A percentile compares a stretch with the other conserved stretches of the same genome.
Conservation (phyloP, 1,139 yeast species). For the Sporopachydermia cereana region DNA sequence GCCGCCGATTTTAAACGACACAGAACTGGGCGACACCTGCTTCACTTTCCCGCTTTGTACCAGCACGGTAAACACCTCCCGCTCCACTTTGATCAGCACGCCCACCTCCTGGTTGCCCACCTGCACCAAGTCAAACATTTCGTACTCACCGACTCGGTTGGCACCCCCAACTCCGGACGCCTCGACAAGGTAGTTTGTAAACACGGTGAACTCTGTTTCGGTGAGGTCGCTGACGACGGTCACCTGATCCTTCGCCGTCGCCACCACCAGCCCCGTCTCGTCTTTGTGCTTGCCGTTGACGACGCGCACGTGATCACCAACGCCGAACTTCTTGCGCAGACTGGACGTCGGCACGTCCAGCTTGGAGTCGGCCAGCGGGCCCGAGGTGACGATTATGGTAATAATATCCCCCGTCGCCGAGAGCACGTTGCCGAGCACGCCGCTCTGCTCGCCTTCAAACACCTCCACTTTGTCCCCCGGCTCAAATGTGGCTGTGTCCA, state of each 20-base stretch:
- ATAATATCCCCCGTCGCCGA: slow-evolving; percentile 59
- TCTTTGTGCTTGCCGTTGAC: slow-evolving; percentile 85
- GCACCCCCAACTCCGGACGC: slow-evolving; percentile 46
- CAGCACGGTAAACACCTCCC: slow-evolving; percentile 71
- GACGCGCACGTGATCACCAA: slow-evolving; percentile 95
- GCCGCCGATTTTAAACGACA: slow-evolving; percentile 58
- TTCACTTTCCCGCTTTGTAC: slow-evolving; percentile 73
- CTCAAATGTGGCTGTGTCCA: slow-evolving; percentile 55
- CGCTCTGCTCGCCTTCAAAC: slow-evolving; percentile 86
- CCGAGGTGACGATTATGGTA: slow-evolving; percentile 41
- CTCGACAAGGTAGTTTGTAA: slow-evolving; percentile 75
- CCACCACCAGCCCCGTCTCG: slow-evolving; percentile 89
- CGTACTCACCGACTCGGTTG: slow-evolving; percentile 59
- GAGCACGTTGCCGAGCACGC: slow-evolving; percentile 69
- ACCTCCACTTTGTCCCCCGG: slow-evolving; percentile 93
- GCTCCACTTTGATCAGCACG: slow-evolving; percentile 80
- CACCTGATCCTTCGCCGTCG: slow-evolving; percentile 72
- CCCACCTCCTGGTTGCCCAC: slow-evolving; percentile 82
- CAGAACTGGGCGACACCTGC: slow-evolving; percentile 65
- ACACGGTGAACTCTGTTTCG: slow-evolving; percentile 77
- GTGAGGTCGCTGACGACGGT: slow-evolving; percentile 86
- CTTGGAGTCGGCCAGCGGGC: slow-evolving; percentile 35
- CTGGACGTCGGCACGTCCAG: slow-evolving; percentile 70
- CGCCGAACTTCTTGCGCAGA: slow-evolving; percentile 71
- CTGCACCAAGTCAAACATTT: slow-evolving; percentile 82